Percentiles rank a stretch among this genome's conserved stretches.
Evolutionary conservation across 495 filamentous ascomycete species (phyloP).

Genomic region (Melanomma pulvis-pyrius): DNA sequence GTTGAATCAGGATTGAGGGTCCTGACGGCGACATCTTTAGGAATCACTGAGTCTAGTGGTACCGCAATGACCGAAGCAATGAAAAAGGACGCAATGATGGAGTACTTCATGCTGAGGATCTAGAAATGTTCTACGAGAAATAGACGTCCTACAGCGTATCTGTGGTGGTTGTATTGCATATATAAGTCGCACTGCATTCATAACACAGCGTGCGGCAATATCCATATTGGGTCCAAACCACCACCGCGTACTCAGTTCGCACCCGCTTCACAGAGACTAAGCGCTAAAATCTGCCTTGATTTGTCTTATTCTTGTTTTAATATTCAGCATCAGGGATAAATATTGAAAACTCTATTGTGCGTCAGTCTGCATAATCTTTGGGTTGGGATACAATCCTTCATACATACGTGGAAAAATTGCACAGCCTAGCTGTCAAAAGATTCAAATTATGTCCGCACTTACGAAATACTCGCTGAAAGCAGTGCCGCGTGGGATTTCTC

Average conservation of each 20-base stretch:
- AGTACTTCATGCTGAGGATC: not conserved
- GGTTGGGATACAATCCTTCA: not conserved
- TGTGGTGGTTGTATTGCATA: not conserved
- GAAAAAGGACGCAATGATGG: not conserved
- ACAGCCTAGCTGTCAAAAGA: not conserved
- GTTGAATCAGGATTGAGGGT: too few species aligned
- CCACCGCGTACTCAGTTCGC: not conserved
- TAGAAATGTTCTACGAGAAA: not conserved
- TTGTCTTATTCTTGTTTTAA: not conserved
- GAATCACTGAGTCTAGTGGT: not conserved
- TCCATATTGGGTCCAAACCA: not conserved
- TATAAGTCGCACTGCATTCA: not conserved
- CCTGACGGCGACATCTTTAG: not conserved
- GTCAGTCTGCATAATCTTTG: not conserved
- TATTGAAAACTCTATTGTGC: not conserved
- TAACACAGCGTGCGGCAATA: not conserved
- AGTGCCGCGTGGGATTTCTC: not conserved
- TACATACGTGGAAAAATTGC: not conserved
- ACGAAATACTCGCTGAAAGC: not conserved
- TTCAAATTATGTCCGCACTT: not conserved
- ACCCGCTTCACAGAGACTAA: not conserved
- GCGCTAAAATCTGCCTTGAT: not conserved
- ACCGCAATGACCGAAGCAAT: not conserved
- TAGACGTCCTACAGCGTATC: not conserved
- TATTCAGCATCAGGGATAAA: not conserved